These are phyloP conservation scores for Colletotrichum sp. DNA, from an alignment of 2,329 filamentous ascomycete species.

Conservation along the genomic window DNA sequence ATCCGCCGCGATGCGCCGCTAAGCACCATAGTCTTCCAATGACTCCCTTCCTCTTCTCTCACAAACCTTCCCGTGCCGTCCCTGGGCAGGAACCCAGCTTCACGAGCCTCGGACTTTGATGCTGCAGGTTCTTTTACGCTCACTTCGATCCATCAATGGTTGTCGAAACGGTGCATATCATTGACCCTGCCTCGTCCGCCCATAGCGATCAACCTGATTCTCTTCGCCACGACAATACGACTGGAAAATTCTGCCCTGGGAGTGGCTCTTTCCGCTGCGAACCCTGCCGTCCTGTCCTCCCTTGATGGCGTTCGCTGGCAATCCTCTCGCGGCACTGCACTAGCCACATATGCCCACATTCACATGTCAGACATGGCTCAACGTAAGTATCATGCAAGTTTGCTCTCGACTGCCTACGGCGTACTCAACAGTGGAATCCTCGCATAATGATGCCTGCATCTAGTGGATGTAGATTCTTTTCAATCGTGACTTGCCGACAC, in stretches of 20 bases:
- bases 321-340: background rate
- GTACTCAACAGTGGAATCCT: background rate
- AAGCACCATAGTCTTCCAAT: background rate
- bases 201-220: background rate
- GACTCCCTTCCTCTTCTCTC: background rate
- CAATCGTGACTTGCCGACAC: background rate
- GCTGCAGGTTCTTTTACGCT: background rate
- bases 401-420: background rate
- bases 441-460: background rate
- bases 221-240: background rate
- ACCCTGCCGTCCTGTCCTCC: background rate
- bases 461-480: background rate
- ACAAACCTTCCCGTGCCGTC: background rate
- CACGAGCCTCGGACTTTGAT: background rate
- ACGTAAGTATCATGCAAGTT: background rate
- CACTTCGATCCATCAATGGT: background rate
- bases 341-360: slow-evolving; percentile 12
- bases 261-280: background rate
- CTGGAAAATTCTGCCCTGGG: background rate
- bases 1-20: background rate
- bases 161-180: background rate
- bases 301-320: background rate
- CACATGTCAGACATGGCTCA: slow-evolving; percentile 16
- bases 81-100: background rate
- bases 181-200: background rate